Evolutionary conservation across 2,329 filamentous ascomycete genomes (phyloP).

Genomic region (Epichloe scottii): DNA sequence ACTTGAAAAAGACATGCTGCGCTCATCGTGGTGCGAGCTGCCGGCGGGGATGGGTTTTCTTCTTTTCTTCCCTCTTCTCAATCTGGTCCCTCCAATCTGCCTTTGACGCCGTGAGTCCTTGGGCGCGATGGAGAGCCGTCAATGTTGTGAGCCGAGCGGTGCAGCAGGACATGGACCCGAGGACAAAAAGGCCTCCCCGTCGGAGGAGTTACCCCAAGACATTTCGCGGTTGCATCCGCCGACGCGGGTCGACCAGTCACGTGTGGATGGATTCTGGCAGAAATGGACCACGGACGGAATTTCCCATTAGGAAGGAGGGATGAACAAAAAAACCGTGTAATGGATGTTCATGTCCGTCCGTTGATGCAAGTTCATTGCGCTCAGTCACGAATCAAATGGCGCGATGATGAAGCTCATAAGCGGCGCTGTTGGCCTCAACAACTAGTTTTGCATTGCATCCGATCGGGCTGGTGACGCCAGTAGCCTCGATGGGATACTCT

Average conservation of each 20-base stretch:
- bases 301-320: not conserved
- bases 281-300: not conserved
- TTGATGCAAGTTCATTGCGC: no score
- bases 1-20: conserved; percentile 6
- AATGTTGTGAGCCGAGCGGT: not conserved
- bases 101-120: not conserved
- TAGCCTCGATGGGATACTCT: no score
- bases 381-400: no score
- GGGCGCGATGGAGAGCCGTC: not conserved
- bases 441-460: no score
- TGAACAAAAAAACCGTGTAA: no score
- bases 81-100: not conserved
- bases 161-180: not conserved
- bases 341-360: no score
- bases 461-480: no score
- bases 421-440: no score
- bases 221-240: not conserved
- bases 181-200: not conserved
- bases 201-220: not conserved
- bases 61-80: no score
- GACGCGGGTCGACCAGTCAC: conserved; percentile 1
- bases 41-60: not conserved
- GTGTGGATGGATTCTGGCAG: not conserved
- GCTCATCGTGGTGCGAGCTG: conserved; percentile 3
- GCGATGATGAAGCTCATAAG: no score